Percentiles rank a stretch among this genome's conserved stretches.
These are phyloP conservation scores for Pythium aristosporum DNA, from an alignment of 352 stramenopile species.

Conservation along the genomic window DNA sequence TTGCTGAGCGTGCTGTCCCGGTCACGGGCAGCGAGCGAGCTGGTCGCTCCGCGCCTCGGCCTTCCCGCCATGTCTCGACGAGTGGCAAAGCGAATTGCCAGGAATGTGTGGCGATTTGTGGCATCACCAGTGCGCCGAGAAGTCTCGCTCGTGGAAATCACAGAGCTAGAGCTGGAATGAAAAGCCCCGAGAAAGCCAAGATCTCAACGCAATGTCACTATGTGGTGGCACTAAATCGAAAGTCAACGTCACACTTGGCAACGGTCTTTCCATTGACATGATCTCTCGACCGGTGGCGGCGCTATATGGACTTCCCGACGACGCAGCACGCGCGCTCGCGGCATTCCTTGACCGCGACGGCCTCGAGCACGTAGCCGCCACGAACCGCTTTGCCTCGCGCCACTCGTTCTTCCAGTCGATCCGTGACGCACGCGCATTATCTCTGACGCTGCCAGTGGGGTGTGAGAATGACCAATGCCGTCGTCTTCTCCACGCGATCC, in stretches of 20 bases:
- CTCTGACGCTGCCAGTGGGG: not conserved
- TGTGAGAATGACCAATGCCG: not conserved
- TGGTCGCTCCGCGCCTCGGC: not conserved
- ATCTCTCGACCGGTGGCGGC: not conserved
- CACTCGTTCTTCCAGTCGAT: constrained; percentile 11
- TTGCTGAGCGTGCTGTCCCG: constrained; percentile 1
- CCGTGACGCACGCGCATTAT: not conserved
- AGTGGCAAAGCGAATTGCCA: not conserved
- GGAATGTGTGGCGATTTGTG: not conserved
- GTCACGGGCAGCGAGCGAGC: not conserved
- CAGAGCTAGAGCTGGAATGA: not conserved
- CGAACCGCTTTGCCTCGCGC: not conserved
- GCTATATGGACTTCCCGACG: constrained; percentile 4
- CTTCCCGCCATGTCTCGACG: not conserved
- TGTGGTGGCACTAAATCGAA: too few relatives aligned
- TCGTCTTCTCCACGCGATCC: not conserved
- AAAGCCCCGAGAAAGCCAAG: too few relatives aligned
- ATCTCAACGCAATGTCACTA: too few relatives aligned
- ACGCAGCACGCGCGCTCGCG: not conserved
- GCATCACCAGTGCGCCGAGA: not conserved
- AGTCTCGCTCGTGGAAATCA: constrained; percentile 12
- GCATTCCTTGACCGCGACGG: not conserved
- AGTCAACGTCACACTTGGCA: too few relatives aligned
- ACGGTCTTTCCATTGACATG: too few relatives aligned
- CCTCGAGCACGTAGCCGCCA: not conserved